These are phyloP conservation scores for Crataegus laevigata DNA, from an alignment of 306 rosid genomes.

Conservation along the genomic window DNA sequence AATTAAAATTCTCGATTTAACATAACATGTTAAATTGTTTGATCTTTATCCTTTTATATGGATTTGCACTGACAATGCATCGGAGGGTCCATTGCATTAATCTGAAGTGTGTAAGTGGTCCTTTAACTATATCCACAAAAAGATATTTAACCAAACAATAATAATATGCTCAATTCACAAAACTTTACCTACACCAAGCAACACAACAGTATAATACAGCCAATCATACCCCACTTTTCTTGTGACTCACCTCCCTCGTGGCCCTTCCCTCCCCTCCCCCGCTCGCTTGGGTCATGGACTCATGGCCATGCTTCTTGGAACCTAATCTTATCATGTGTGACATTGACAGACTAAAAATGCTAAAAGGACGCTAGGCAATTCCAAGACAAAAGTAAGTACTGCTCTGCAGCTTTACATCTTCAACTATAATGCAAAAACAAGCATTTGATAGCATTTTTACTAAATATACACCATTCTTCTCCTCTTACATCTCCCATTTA, in stretches of 20 bases:
- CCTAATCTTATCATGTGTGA: background rate
- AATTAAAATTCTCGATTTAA: too few relatives aligned
- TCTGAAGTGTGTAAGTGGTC: slow-evolving; percentile 5
- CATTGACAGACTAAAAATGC: background rate
- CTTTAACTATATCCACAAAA: background rate
- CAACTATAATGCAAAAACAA: background rate
- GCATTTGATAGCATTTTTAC: too few relatives aligned
- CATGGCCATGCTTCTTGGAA: background rate
- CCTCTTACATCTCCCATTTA: too few relatives aligned
- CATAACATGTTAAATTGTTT: background rate
- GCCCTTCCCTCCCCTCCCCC: too few relatives aligned
- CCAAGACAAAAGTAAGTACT: background rate
- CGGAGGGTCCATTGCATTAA: background rate
- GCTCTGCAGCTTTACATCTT: background rate
- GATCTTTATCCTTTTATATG: background rate
- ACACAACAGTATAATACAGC: slow-evolving; percentile 2
- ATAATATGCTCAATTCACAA: background rate
- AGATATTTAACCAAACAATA: background rate
- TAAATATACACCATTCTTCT: background rate
- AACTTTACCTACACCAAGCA: background rate
- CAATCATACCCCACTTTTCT: background rate
- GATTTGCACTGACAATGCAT: background rate
- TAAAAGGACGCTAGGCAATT: background rate
- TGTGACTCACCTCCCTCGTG: background rate
- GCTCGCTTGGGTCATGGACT: background rate